Evolutionary conservation across 495 filamentous ascomycete genomes (phyloP).

Genomic region (Neurospora sp.): DNA sequence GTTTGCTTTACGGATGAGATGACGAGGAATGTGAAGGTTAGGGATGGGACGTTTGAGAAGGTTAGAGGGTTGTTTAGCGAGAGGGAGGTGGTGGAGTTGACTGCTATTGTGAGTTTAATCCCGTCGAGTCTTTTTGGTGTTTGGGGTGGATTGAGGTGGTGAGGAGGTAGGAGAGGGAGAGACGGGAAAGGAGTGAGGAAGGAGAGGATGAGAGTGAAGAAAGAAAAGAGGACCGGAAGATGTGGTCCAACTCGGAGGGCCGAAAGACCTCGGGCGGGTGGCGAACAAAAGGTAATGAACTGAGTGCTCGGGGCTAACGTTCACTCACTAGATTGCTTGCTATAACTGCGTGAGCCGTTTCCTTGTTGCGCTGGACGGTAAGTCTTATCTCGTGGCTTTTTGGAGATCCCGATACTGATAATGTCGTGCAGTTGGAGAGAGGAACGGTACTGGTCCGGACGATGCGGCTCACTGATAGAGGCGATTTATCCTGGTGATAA

Average conservation of each 20-base stretch:
- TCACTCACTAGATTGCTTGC: no score
- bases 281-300: no score
- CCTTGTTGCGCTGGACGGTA: constrained; percentile 71
- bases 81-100: constrained; percentile 67
- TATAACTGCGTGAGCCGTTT: constrained; percentile 87
- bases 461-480: constrained; percentile 21
- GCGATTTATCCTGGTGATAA: neutral
- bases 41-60: constrained; percentile 50
- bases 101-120: constrained; percentile 47
- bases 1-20: constrained; percentile 67
- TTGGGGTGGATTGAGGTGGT: neutral
- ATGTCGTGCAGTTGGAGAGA: constrained; percentile 36
- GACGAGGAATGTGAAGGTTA: constrained; percentile 54
- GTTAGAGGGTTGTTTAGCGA: constrained; percentile 52
- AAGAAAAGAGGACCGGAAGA: neutral
- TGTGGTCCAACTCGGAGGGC: neutral
- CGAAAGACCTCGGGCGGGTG: neutral
- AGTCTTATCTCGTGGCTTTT: constrained; percentile 16
- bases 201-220: neutral
- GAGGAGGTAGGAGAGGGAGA: neutral
- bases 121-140: neutral
- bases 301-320: no score
- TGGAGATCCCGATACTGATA: neutral
- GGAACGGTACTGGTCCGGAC: constrained; percentile 31
- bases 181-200: neutral